Evolutionary conservation across 2,329 filamentous ascomycete species (phyloP).

Genomic region (Hymenoscyphus albidus): DNA sequence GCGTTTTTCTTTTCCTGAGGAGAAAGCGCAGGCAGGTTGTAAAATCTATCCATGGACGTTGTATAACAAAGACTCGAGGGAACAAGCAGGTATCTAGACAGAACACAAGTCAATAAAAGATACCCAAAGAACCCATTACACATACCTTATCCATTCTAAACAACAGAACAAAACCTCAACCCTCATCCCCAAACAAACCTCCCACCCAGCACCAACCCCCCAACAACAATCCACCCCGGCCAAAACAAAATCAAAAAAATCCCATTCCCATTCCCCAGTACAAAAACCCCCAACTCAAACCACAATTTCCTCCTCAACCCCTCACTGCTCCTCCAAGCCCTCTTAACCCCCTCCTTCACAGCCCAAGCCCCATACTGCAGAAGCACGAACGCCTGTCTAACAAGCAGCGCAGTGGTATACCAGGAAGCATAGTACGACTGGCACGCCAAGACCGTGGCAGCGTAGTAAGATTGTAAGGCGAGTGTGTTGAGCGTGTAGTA

Average conservation of each 20-base stretch:
- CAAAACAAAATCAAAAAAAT: constrained; percentile 32
- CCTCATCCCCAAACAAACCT: constrained; percentile 22
- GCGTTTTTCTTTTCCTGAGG: constrained; percentile 75
- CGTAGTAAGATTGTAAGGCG: constrained; percentile 11
- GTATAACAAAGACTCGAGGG: background rate
- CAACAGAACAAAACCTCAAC: background rate
- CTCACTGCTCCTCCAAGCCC: constrained; percentile 23
- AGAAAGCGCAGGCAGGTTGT: background rate
- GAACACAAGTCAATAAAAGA: constrained; percentile 4
- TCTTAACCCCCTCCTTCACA: constrained; percentile 4
- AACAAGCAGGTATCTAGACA: background rate
- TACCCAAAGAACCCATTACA: constrained; percentile 2
- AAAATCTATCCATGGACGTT: background rate
- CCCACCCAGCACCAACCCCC: constrained; percentile 15
- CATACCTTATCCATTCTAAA: background rate
- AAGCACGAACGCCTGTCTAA: background rate
- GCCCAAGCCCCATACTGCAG: background rate
- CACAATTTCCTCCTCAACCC: constrained; percentile 26
- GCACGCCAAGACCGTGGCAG: background rate
- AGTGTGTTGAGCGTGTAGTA: background rate
- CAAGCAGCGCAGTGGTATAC: background rate
- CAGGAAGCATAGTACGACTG: constrained; percentile 12
- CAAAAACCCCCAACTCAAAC: constrained; percentile 30
- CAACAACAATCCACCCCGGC: constrained; percentile 33
- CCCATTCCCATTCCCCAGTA: constrained; percentile 30